Base-by-base conservation (phyloP, 169 alveolate species). In the Plasmodium reichenowi region DNA sequence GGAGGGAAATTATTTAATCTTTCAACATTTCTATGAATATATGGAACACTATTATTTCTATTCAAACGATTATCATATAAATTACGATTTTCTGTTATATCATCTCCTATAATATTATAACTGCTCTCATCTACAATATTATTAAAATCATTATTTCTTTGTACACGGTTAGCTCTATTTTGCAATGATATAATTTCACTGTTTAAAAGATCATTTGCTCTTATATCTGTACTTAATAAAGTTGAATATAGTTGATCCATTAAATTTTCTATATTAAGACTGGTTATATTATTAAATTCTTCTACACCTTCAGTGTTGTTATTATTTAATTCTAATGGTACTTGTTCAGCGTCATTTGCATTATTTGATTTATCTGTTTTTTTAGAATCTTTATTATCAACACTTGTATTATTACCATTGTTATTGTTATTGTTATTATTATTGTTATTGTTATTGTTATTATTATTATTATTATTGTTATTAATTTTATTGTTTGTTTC, bases 201-300 rank as follows among this genome's bases (percentile, higher is more conserved):
- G 5, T 59, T 72, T 6, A 17, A 17, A 48, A 50, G 78, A 70
- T 64, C 50, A 48, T 71, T 64, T 59, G 67, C 52, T 45, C 89
- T 78, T 50, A 64, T 66, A 50, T 38, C 20, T 20, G 68, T 78
- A 50, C 64, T 29, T 43, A 76, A 38, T 45, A 78, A 43, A 64
- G 64, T 66, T 17, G 89, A 78, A 15, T 76, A 78, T 1, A 78
- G 45, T 10, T 78, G 73, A 78, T 78, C 62, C 89, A 78, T 78
- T 78, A 78, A 56, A n/a, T 68, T 58, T 13, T 64, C 66, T 78
- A 78, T 66, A 60, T 66, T 78, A 1, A 71, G n/a, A 47, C 29
- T 78, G 7, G 78, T 5, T 15, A 54, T 45, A 20, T 24, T 59
- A 59, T 78, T 63, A 9, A 64, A 1, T 10, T 29, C 26, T 6